Evolutionary conservation across 169 alveolate species (phyloP), one percentile per base, ranked within the genome.

Genomic region (Eimeria nieschulzi): DNA sequence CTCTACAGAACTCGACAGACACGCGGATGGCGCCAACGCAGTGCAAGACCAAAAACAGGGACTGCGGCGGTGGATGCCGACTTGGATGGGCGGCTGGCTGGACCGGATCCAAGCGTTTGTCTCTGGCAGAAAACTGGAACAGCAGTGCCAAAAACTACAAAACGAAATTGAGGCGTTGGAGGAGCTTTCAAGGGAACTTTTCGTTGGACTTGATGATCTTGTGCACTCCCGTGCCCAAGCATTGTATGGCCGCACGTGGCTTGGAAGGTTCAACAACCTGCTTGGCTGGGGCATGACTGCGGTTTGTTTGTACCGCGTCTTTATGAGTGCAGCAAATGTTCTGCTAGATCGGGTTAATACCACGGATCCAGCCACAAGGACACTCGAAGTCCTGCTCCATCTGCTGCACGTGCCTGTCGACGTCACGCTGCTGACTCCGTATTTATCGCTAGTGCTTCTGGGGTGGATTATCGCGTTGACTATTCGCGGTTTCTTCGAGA

Each of bases 381-480:
- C 61, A 8, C 51, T 87, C 12, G 86, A 76, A 61, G 8, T 76
- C 5, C 84, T 64, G 51, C 46, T 88, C 59, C 71, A 75, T 19
- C 71, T 59, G 46, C 88, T 88, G 53, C 83, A 88, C 51, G 56
- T 90, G 59, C 83, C 93, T 5, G 21, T 80, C 2, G 64, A 90
- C 64, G 75, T 90, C 61, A 64, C 93, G 19, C 68, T 78, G 10
- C 46, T 70, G 68, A 33, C 93, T 10, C 93, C 93, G 51, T 76
- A 90, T 70, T 53, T 90, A 23, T 90, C 93, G 25, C 88, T 90
- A 23, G 59, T 90, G 75, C 46, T 90, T 0, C 64, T 90, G 61
- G 90, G 93, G 51, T 76, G 88, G 83, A 76, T 90, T 53, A 90
- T 90, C 46, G 93, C 93, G 61, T 63, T 90, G 54, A 90, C 80